A percentile compares a stretch with the other conserved stretches of the same genome.
Evolutionary conservation across 345 rosid species (phyloP).

Genomic region (Boechera divaricarpa): DNA sequence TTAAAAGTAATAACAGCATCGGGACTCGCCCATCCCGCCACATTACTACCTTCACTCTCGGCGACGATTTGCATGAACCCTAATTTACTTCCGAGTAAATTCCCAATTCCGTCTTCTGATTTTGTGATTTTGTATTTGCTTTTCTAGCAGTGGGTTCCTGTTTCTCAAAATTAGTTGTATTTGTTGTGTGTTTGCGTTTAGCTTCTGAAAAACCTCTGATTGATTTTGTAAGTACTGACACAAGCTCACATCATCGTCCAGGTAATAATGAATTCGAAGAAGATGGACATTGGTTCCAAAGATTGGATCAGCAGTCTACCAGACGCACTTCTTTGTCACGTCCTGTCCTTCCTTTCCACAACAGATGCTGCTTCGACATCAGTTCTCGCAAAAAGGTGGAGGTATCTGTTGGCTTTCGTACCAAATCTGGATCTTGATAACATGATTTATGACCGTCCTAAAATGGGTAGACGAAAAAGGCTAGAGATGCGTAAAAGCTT

Average conservation of each 20-base stretch:
- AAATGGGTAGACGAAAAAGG: conserved; percentile 15
- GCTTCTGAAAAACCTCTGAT: not conserved
- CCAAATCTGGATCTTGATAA: conserved; percentile 20
- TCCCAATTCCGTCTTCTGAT: not conserved
- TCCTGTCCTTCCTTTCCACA: conserved; percentile 39
- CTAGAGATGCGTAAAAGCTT: conserved; percentile 12
- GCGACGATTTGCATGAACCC: not conserved
- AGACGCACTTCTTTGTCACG: conserved; percentile 22
- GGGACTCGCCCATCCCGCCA: no score
- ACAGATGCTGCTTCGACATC: conserved; percentile 35
- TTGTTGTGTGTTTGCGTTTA: not conserved
- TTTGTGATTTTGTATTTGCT: not conserved
- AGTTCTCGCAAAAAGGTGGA: conserved; percentile 23
- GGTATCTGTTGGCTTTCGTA: conserved; percentile 19
- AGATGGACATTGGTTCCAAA: conserved; percentile 10
- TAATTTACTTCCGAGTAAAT: not conserved
- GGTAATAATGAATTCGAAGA: conserved; percentile 22
- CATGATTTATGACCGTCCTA: conserved; percentile 2
- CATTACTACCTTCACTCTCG: no score
- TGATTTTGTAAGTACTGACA: not conserved
- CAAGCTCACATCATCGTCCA: not conserved
- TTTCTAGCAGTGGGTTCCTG: no score
- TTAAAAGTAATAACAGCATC: no score
- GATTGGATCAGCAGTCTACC: conserved; percentile 28
- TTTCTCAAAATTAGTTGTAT: not conserved